Percentiles rank a stretch among this genome's conserved stretches.
phyloP scores from a whole-genome alignment of 2,329 filamentous ascomycete species.

The Aureobasidium sp. region DNA sequence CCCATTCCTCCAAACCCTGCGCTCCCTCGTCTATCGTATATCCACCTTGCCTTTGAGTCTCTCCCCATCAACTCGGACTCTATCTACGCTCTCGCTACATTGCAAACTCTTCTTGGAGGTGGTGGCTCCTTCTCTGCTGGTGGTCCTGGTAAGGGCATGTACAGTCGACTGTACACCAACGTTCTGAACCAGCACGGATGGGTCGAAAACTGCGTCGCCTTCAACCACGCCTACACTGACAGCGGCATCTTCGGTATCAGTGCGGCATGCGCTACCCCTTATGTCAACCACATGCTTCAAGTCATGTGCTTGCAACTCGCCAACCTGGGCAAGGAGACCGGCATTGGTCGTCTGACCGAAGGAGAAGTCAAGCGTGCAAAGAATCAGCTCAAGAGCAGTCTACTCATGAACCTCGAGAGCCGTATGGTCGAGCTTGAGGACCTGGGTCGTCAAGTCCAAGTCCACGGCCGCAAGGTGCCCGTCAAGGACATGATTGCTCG shows the following conservation, averaged over 20 bases:
- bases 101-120: conserved; percentile 91
- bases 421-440: conserved; percentile 98
- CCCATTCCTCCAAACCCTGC: conserved; percentile 70
- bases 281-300: conserved; percentile 77
- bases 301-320: conserved; percentile 90
- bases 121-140: conserved; percentile 95
- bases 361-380: conserved; percentile 86
- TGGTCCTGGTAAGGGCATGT: conserved; percentile 98
- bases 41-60: conserved; percentile 93
- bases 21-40: conserved; percentile 75
- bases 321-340: conserved; percentile 65
- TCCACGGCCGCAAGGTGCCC: conserved; percentile 87
- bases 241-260: conserved; percentile 92
- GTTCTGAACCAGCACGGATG: conserved; percentile 95
- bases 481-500: conserved; percentile 86
- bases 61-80: conserved; percentile 83
- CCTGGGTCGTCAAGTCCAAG: conserved; percentile 86
- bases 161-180: conserved; percentile 93
- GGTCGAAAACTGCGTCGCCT: conserved; percentile 92
- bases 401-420: conserved; percentile 96
- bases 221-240: conserved; percentile 97
- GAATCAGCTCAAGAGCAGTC: conserved; percentile 82
- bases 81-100: conserved; percentile 90
- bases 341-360: conserved; percentile 62
- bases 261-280: conserved; percentile 70